A percentile compares a stretch with the other conserved stretches of the same genome.
Conservation (phyloP, 352 stramenopile genomes). For the Phytophthora hibernalis region DNA sequence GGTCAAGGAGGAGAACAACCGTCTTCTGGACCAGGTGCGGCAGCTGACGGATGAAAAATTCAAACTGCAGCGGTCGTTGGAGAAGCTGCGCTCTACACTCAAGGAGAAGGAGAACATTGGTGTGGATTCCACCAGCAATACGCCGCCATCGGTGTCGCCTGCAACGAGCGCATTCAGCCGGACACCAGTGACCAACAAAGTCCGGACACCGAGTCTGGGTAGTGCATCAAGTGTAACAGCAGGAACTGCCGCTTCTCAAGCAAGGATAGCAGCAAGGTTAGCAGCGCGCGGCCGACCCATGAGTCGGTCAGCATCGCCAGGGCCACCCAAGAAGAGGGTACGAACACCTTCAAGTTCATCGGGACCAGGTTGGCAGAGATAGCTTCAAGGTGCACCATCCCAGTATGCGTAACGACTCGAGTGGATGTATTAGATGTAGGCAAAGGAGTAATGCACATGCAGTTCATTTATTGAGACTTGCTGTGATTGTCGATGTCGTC, state of each 20-base stretch:
- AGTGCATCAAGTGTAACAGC: slow-evolving; percentile 31
- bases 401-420: slow-evolving; percentile 35
- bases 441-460: slow-evolving; percentile 19
- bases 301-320: slow-evolving; percentile 41
- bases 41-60: slow-evolving; percentile 71
- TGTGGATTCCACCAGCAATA: slow-evolving; percentile 32
- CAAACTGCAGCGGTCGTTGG: slow-evolving; percentile 54
- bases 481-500: slow-evolving; percentile 30
- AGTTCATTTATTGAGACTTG: slow-evolving; percentile 22
- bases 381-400: slow-evolving; percentile 29
- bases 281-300: slow-evolving; percentile 20
- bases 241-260: slow-evolving; percentile 26
- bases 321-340: slow-evolving; percentile 50
- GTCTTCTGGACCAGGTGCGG: slow-evolving; percentile 70
- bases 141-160: slow-evolving; percentile 31
- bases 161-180: slow-evolving; percentile 22
- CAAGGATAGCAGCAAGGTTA: slow-evolving; percentile 34
- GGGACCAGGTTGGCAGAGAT: slow-evolving; percentile 42
- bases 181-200: slow-evolving; percentile 11
- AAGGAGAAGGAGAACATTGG: slow-evolving; percentile 83
- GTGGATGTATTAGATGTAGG: slow-evolving; percentile 31
- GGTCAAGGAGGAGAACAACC: slow-evolving; percentile 87
- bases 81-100: slow-evolving; percentile 54
- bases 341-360: slow-evolving; percentile 36
- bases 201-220: slow-evolving; percentile 25